Evolutionary conservation across 2,329 filamentous ascomycete species (phyloP).

Genomic region (Neoascochyta sp.): DNA sequence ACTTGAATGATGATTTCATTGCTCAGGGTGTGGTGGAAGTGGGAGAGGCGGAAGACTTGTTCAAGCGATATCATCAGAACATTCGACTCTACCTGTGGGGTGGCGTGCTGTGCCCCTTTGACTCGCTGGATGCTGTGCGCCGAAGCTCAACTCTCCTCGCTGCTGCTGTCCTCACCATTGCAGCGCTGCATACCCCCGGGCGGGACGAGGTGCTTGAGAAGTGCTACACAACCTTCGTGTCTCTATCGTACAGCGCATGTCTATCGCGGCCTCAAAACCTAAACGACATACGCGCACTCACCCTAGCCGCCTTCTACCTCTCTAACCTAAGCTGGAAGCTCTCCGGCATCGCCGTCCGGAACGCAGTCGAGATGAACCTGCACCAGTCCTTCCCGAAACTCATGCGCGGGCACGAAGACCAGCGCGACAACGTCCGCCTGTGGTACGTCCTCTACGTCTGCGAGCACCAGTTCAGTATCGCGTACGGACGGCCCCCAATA

Average conservation of each 20-base stretch:
- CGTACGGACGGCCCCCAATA: slow-evolving; percentile 41
- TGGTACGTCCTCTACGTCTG: slow-evolving; percentile 42
- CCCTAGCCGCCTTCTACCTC: slow-evolving; percentile 42
- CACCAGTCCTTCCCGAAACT: slow-evolving; percentile 39
- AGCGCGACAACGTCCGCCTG: slow-evolving; percentile 37
- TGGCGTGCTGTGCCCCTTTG: slow-evolving; percentile 29
- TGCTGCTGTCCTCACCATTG: slow-evolving; percentile 28
- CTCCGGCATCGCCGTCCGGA: slow-evolving; percentile 39
- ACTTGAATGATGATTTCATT: slow-evolving; percentile 33
- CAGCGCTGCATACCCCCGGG: slow-evolving; percentile 29
- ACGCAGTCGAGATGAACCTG: slow-evolving; percentile 41
- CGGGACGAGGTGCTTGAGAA: slow-evolving; percentile 27
- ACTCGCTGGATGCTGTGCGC: slow-evolving; percentile 27
- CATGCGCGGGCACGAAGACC: slow-evolving; percentile 32
- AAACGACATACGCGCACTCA: slow-evolving; percentile 39
- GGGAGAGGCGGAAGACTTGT: slow-evolving; percentile 29
- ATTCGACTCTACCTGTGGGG: slow-evolving; percentile 34
- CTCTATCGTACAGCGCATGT: slow-evolving; percentile 32
- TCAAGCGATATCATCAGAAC: slow-evolving; percentile 28
- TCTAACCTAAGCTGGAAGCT: slow-evolving; percentile 42
- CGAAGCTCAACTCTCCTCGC: slow-evolving; percentile 32
- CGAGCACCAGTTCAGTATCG: slow-evolving; percentile 43
- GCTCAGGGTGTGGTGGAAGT: slow-evolving; percentile 25
- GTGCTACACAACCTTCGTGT: slow-evolving; percentile 34
- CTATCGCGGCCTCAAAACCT: slow-evolving; percentile 36